phyloP scores from a whole-genome alignment of 305 asterid species.

The Rubia tinctorum region DNA sequence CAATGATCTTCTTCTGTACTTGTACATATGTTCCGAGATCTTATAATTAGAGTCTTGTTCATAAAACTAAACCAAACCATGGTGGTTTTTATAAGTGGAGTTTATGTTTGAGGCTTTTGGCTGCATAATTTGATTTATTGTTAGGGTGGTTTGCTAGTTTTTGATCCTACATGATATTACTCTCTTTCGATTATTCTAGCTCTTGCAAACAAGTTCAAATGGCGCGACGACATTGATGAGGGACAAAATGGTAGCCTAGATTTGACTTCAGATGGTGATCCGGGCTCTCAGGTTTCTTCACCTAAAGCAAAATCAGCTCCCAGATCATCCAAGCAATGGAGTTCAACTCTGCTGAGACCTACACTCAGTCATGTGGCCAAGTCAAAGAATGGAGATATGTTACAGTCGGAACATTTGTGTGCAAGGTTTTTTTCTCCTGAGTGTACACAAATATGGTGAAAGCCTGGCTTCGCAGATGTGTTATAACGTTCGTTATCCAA shows the following conservation, averaged over 20 bases:
- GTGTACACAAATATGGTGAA: neutral
- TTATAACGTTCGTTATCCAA: neutral
- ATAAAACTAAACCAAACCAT: too few relatives aligned
- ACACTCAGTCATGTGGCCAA: slow-evolving; percentile 92
- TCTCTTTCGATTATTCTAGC: slow-evolving; percentile 31
- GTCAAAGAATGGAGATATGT: slow-evolving; percentile 35
- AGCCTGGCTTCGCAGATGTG: neutral
- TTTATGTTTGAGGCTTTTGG: too few relatives aligned
- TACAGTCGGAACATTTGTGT: slow-evolving; percentile 29
- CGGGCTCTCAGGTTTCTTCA: slow-evolving; percentile 28
- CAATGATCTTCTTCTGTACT: neutral
- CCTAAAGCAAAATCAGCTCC: slow-evolving; percentile 28
- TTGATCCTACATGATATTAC: too few relatives aligned
- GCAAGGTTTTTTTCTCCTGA: slow-evolving; percentile 38
- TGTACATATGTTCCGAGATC: neutral
- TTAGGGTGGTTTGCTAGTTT: neutral
- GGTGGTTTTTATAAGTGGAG: too few relatives aligned
- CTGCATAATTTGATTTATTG: neutral
- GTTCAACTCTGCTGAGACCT: slow-evolving; percentile 70
- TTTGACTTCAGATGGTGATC: slow-evolving; percentile 29
- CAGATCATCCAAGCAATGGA: slow-evolving; percentile 35
- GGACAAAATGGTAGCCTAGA: too few relatives aligned
- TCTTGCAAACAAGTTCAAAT: slow-evolving; percentile 45
- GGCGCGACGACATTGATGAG: slow-evolving; percentile 36
- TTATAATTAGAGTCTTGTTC: too few relatives aligned